Base-by-base conservation (phyloP, 768 basidiomycete genomes). In the Pleurotus cornucopiae region DNA sequence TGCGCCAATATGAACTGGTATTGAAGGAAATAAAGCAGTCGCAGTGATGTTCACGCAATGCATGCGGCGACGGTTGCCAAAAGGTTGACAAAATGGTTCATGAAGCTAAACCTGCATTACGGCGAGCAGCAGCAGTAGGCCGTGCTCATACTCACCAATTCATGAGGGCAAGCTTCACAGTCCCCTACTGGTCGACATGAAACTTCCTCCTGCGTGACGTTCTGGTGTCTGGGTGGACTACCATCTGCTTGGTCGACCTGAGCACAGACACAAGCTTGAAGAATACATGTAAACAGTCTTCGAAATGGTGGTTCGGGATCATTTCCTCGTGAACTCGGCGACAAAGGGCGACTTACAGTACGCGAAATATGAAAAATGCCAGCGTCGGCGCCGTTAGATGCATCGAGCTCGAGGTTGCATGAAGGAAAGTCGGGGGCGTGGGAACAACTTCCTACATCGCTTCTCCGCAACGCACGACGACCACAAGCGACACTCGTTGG, bases 21-120 rank as follows among this genome's bases (percentile, higher is more conserved):
- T 5, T 40, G 21, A 13, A 12, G 53, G 45, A 7, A 54, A 30
- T 34, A 34, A 34, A 11, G 30, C 30, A 12, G 30, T 16, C 9
- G 55, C 23, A 4, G 46, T 43, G 25, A 47, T 37, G 20, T 78
- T 80, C 34, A 82, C 65, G 58, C 94, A 98, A 66, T 94, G 94
- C 76, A 95, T 79, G 40, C 94, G 79, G 16, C 91, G 85, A 20
- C 95, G 84, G 71, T 95, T 95, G 51, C 95, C 95, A 66, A 94
- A 96, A n/a, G 95, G 94, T 65, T 91, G 85, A 71, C 94, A 98
- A 70, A 89, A 96, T 2, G 94, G 94, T 73, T 94, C 84, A 63
- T 85, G 75, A 34, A 91, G 74, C 93, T 95, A 54, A 45, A 40
- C 56, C 23, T 30, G 14, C 30, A 60, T 38, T 39, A 39, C 23